These are phyloP conservation scores for Melampsora occidentalis DNA, from an alignment of 1,284 basidiomycete genomes.

Conservation along the genomic window DNA sequence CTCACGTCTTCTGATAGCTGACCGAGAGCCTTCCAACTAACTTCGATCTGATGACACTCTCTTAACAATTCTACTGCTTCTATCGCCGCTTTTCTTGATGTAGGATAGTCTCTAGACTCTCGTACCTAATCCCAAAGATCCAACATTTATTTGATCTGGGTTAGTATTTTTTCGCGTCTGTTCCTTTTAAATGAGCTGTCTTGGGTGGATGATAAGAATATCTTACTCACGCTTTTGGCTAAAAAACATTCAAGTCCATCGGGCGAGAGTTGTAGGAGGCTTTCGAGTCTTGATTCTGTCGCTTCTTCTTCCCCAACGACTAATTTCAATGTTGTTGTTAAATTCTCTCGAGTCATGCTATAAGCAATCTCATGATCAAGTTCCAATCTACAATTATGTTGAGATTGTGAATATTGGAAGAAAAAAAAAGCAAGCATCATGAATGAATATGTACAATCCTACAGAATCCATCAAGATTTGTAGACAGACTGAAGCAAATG, in stretches of 20 bases:
- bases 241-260: background rate
- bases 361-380: background rate
- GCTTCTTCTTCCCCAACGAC: background rate
- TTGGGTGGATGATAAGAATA: background rate
- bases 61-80: background rate
- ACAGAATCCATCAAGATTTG: background rate
- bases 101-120: conserved; percentile 5
- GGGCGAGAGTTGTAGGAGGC: background rate
- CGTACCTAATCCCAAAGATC: background rate
- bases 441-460: background rate
- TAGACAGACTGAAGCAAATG: background rate
- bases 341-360: background rate
- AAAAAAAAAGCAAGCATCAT: background rate
- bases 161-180: no score
- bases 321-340: background rate
- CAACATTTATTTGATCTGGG: no score
- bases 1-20: conserved; percentile 2
- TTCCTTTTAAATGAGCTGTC: background rate
- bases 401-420: background rate
- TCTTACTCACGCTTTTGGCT: background rate
- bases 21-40: background rate
- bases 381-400: background rate
- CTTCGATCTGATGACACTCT: background rate
- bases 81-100: background rate
- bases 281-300: background rate